Evolutionary conservation across 441 rosid species (phyloP), one percentile per base, ranked within the genome.

Genomic region (Arabidopsis hybrid): DNA sequence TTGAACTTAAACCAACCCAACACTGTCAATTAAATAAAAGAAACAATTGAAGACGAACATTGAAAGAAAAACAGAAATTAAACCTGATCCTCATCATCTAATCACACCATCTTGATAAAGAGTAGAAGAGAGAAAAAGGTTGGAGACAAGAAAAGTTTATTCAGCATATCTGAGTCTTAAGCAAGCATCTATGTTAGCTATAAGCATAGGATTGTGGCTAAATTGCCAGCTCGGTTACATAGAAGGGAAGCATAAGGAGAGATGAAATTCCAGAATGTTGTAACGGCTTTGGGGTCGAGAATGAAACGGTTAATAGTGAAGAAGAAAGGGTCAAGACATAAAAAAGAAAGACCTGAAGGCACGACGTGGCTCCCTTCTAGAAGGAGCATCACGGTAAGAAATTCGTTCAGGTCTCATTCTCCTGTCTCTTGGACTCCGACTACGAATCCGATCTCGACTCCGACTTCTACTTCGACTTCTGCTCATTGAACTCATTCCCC

Each of bases 381-480:
- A 93, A 55, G 97, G 96, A 74, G 95, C 93, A 86, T 89, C 85
- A 66, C 96, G 92, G 79, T 87, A 93, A 42, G 98, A 85, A 74
- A 81, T 76, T 45, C 93, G 91, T 38, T 89, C 89, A 60, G 91
- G 81, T 58, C 97, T 93, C 81, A 93, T 88, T 82, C 83, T 93
- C 71, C 96, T 95, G 85, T 84, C 92, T 84, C 86, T 75, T 6
- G 96, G 98, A 73, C 97, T 91, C 80, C 94, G 78, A 85, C 92
- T 88, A 70, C 95, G 79, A 83, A 85, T 84, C 10, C 81, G 45
- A 31, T 57, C 67, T 2, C 78, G 69, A 38, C 89, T 87, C 4
- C 74, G 69, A 38, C 89, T 87, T 2, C 34, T 52, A 38, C 80
- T 77, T 29, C 71, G 10, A 38, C 90, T 89, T 64, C 73, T 67